phyloP scores from a whole-genome alignment of 208 protist species.

The Porcisia deanei region DNA sequence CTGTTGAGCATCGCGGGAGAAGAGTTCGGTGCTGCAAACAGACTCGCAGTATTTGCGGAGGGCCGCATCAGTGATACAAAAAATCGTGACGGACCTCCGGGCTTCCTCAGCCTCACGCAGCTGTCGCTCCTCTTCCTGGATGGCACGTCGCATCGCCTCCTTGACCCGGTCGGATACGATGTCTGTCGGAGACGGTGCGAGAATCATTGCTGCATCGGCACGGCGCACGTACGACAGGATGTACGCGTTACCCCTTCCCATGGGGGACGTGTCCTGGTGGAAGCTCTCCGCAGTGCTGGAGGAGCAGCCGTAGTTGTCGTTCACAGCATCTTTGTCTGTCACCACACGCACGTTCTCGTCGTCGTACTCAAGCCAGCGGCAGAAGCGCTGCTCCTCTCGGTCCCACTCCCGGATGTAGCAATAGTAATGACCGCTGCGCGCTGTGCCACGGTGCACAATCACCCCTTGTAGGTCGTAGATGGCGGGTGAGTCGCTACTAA shows the following conservation, averaged over 20 bases:
- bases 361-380: slow-evolving; percentile 87
- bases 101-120: slow-evolving; percentile 44
- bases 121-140: slow-evolving; percentile 56
- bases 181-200: slow-evolving; percentile 58
- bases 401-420: slow-evolving; percentile 90
- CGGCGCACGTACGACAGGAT: slow-evolving; percentile 86
- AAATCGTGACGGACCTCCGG: slow-evolving; percentile 40
- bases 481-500: slow-evolving; percentile 55
- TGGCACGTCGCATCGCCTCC: slow-evolving; percentile 50
- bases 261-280: slow-evolving; percentile 18
- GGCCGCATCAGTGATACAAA: slow-evolving; percentile 57
- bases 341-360: slow-evolving; percentile 76
- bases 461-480: slow-evolving; percentile 88
- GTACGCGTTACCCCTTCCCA: slow-evolving; percentile 63
- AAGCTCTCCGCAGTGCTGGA: slow-evolving; percentile 15
- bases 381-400: slow-evolving; percentile 42
- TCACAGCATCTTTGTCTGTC: slow-evolving; percentile 55
- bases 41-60: slow-evolving; percentile 39
- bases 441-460: slow-evolving; percentile 88
- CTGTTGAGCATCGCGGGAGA: slow-evolving; percentile 37
- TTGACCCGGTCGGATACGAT: slow-evolving; percentile 64
- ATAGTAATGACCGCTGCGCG: slow-evolving; percentile 91
- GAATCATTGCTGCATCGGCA: slow-evolving; percentile 51
- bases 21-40: slow-evolving; percentile 46
- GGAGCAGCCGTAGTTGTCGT: slow-evolving; percentile 66